phyloP scores from a whole-genome alignment of 2,329 filamentous ascomycete species.

The Samsoniella hepiali region DNA sequence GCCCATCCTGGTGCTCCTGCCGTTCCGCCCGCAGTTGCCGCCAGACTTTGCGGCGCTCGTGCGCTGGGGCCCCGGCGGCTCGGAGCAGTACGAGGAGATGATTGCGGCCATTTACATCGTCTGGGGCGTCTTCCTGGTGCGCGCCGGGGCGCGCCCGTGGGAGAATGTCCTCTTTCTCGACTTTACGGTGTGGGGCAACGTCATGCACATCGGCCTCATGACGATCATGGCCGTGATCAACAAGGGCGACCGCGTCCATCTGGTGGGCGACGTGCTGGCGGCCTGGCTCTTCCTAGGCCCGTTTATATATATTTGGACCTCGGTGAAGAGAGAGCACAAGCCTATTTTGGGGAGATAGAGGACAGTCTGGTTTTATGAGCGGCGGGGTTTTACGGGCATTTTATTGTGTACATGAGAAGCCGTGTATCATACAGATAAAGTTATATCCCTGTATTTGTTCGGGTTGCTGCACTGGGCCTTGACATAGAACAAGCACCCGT shows the following conservation, averaged over 20 bases:
- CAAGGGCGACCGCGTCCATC: conserved; percentile 5
- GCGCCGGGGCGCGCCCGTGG: neutral
- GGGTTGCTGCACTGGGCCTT: too few relatives aligned
- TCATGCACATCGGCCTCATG: conserved; percentile 8
- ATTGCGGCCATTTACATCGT: conserved; percentile 6
- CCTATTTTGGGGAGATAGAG: neutral
- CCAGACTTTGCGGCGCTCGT: neutral
- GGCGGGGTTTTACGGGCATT: too few relatives aligned
- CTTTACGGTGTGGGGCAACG: conserved; percentile 7
- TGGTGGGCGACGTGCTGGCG: conserved; percentile 2
- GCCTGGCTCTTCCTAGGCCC: neutral
- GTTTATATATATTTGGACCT: conserved; percentile 3
- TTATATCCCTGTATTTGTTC: too few relatives aligned
- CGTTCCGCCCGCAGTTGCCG: neutral
- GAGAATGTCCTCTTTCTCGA: neutral
- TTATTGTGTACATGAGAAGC: too few relatives aligned
- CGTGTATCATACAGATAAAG: too few relatives aligned
- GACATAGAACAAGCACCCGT: too few relatives aligned
- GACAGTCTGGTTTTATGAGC: neutral
- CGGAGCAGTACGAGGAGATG: conserved; percentile 17
- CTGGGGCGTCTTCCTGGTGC: conserved; percentile 1
- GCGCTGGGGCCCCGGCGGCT: conserved; percentile 12
- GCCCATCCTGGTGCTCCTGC: neutral
- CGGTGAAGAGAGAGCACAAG: neutral
- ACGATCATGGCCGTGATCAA: conserved; percentile 12